A percentile compares a stretch with the other conserved stretches of the same genome.
Evolutionary conservation across 202 grass and related monocot genomes (phyloP).

Genomic region (Panicum virgatum): DNA sequence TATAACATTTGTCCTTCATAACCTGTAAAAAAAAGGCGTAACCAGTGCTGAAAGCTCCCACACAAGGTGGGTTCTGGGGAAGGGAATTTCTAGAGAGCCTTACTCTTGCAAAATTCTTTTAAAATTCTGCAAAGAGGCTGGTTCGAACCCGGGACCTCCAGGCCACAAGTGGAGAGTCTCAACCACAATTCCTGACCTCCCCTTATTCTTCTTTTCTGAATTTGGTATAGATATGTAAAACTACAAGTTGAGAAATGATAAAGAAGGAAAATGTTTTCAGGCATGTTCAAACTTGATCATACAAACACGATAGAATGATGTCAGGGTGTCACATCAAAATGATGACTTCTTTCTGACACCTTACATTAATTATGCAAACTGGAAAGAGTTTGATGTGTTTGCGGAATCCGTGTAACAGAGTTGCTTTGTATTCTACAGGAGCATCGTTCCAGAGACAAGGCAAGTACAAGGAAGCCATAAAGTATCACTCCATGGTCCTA

Average conservation of each 20-base stretch:
- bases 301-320: not conserved
- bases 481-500: conserved; percentile 84
- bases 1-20: not conserved
- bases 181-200: not conserved
- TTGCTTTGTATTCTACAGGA: conserved; percentile 53
- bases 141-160: no score
- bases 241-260: conserved; percentile 7
- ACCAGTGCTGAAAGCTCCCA: no score
- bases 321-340: not conserved
- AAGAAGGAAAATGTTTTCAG: not conserved
- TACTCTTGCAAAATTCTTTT: no score
- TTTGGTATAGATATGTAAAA: not conserved
- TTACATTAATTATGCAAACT: not conserved
- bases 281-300: not conserved
- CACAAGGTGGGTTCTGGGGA: no score
- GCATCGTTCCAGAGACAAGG: conserved; percentile 95
- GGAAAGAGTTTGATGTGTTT: not conserved
- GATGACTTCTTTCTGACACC: not conserved
- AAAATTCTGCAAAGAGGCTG: no score
- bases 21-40: not conserved
- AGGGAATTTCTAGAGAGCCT: no score
- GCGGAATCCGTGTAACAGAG: not conserved
- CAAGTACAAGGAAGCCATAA: conserved; percentile 94
- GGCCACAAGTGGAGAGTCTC: no score
- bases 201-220: not conserved